Percentiles rank a stretch among this genome's conserved stretches.
Conservation (phyloP, 2,329 filamentous ascomycete genomes). For the Phaeosphaeriaceae sp. region DNA sequence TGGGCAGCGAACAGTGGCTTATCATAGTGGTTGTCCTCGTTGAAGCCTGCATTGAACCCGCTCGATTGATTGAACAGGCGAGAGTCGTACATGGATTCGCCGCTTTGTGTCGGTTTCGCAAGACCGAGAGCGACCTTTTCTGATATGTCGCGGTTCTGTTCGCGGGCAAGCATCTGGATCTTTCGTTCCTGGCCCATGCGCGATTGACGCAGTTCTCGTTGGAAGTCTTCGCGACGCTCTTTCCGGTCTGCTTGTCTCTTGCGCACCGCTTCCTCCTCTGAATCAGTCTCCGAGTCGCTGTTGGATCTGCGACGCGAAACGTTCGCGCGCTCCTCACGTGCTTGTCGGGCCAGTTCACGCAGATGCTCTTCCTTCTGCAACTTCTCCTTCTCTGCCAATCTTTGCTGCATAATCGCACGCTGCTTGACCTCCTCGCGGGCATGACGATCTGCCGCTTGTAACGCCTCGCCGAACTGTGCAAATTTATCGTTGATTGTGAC, state of each 20-base stretch:
- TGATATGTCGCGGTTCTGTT: constrained; percentile 95
- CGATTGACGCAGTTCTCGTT: constrained; percentile 89
- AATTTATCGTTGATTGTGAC: constrained; percentile 99
- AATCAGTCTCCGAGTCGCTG: constrained; percentile 52
- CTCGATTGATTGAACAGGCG: constrained; percentile 92
- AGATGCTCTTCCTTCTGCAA: constrained; percentile 91
- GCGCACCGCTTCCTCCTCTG: constrained; percentile 73
- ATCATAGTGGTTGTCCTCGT: constrained; percentile 97
- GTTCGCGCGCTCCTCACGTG: constrained; percentile 77
- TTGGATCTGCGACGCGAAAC: constrained; percentile 51
- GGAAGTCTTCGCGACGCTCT: constrained; percentile 81
- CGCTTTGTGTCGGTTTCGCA: constrained; percentile 90
- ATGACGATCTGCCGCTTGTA: constrained; percentile 93
- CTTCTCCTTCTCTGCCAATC: constrained; percentile 96
- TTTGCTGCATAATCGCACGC: constrained; percentile 92
- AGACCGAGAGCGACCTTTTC: constrained; percentile 95
- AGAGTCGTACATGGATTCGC: constrained; percentile 97
- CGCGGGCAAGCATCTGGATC: constrained; percentile 89
- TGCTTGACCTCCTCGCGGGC: constrained; percentile 95
- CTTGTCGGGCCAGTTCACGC: constrained; percentile 86
- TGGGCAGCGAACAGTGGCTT: constrained; percentile 96
- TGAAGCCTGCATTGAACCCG: constrained; percentile 90
- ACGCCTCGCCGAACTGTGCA: constrained; percentile 90
- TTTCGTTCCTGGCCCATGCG: constrained; percentile 94
- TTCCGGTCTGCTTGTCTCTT: constrained; percentile 79